Evolutionary conservation across 257 asterid species (phyloP), one percentile per base, ranked within the genome.

Genomic region (Nicotiana undulata): DNA sequence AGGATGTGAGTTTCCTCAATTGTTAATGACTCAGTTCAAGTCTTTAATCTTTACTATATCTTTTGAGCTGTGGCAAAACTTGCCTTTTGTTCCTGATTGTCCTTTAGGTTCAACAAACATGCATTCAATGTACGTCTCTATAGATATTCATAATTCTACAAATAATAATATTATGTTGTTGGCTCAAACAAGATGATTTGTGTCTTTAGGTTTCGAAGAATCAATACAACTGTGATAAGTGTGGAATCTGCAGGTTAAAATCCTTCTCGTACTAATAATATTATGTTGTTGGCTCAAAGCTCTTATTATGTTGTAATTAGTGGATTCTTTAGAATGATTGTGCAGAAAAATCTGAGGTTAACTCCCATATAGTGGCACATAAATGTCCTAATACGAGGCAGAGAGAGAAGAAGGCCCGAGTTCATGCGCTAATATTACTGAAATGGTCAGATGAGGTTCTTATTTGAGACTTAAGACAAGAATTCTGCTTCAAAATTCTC

Each of bases 201-300:
- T 32, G n/a, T 55, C 52, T 77, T 18, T 63, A 91, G 95, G 88
- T 89, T 7, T 89, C 92, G 3, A 92, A 92, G 91, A 83, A 88
- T 76, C 95, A 92, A 60, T 92, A 87, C 78, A 96, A 92, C 83
- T 92, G 97, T 64, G 91, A 92, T 22, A 83, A 84, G 85, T 92
- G 96, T 84, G 96, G 93, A 85, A 92, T 92, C 80, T 92, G 97
- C 93, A 91, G 97, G 97, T 91, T 78, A 82, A 77, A 22, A n/a
- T 64, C 24, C 55, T 72, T 44, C 34, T 44, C 34, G 1, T 70
- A 26, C 28, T 26, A 26, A 26, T 26, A 26, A 26, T 26, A 26
- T 26, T 26, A 26, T 26, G 28, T 26, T 26, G 28, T 26, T 26
- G 28, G 28, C 28, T 26, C 44, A 66, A 68, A 12, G 31, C 59